Base-by-base conservation (phyloP, 306 rosid species). In the Quercus engelmannii region DNA sequence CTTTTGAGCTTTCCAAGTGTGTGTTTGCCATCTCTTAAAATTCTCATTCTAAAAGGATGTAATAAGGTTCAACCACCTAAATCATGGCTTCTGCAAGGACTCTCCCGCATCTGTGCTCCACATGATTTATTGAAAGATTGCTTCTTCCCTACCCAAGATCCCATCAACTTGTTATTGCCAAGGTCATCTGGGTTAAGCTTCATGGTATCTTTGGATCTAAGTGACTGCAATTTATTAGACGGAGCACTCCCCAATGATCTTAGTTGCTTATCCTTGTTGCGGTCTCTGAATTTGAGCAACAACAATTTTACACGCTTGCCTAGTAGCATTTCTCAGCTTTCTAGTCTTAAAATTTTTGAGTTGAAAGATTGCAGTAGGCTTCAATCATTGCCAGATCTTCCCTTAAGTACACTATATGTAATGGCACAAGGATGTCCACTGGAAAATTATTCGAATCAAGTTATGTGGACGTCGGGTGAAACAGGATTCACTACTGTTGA, bases 221-320 rank as follows among this genome's bases (percentile, higher is more conserved):
- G 83, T 55, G 11, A 70, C 30, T 78, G 83, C 62, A 38, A 69
- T 69, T 70, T 83, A 56, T 12, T 10, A 41, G 57, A 69, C 19
- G 33, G 46, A 52, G 71, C 49, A 9, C 21, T 78, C 65, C 77
- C 74, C 1, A 2, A 8, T 0, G 71, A 75, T 62, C 71, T 83
- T 3, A 7, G 23, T n/a, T 17, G 46, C 46, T 52, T 83, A 79
- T 69, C 80, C 3, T 83, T 63, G 1, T 28, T 83, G 63, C 55
- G 70, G 49, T 74, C 8, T 13, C 41, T 78, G 17, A 59, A 35
- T 17, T 51, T 79, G 46, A 78, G 83, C 49, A 76, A 74, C 43
- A 83, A 83, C 25, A n/a, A 55, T n/a, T 19, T 19, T 59, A 67
- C 72, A 19, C 12, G 15, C 10, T 15, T 33, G 20, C 78, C 80